Evolutionary conservation across 208 protist genomes (phyloP).

Genomic region (Acanthamoeba sp.): DNA sequence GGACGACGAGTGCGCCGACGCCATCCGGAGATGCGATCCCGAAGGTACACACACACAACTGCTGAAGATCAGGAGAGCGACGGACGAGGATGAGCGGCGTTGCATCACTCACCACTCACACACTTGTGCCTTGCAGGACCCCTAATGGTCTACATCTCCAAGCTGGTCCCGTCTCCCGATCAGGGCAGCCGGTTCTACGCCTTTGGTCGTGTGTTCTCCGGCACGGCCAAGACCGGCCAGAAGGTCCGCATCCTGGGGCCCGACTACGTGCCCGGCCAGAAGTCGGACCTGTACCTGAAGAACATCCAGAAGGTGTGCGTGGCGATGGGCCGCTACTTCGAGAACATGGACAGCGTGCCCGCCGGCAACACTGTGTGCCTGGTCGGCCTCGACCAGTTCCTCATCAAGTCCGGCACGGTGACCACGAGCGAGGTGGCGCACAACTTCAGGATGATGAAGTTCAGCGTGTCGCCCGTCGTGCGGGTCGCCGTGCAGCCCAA

Average conservation of each 20-base stretch:
- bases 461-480: conserved; percentile 99
- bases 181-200: conserved; percentile 98
- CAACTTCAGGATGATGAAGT: conserved; percentile 98
- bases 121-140: conserved; percentile 80
- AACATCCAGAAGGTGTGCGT: conserved; percentile 96
- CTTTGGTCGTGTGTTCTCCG: conserved; percentile 98
- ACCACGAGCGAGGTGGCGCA: conserved; percentile 89
- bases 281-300: conserved; percentile 95
- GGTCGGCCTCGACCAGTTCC: conserved; percentile 99
- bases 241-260: conserved; percentile 99
- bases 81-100: too few relatives aligned
- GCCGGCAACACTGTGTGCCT: conserved; percentile 99
- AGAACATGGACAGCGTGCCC: conserved; percentile 96
- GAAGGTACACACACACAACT: conserved; percentile 91
- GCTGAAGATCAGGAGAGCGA: too few relatives aligned
- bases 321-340: conserved; percentile 98
- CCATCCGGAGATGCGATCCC: conserved; percentile 79
- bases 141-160: conserved; percentile 99
- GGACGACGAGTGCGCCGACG: conserved; percentile 94
- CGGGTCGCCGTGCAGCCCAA: conserved; percentile 98
- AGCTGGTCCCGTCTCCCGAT: conserved; percentile 99
- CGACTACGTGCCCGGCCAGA: conserved; percentile 97
- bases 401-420: conserved; percentile 99
- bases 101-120: too few relatives aligned
- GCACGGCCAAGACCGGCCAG: conserved; percentile 93